Conservation (phyloP, 2,329 filamentous ascomycete species). For the Fonsecaea nubica region DNA sequence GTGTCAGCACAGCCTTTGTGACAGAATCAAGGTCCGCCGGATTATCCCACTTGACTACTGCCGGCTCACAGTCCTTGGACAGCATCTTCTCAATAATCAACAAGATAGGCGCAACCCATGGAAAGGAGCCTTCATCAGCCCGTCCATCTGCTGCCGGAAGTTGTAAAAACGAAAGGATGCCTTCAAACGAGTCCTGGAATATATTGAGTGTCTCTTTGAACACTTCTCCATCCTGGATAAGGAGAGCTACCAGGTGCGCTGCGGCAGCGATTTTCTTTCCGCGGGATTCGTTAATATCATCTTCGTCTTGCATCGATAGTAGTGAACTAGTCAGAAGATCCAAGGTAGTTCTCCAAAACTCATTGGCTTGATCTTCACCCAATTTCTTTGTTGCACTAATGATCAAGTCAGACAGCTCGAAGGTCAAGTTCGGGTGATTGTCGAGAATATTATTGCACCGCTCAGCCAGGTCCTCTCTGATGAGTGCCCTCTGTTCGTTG, state of each 20-base stretch:
- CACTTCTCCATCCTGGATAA: conserved; percentile 83
- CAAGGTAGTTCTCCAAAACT: conserved; percentile 73
- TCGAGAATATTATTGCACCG: conserved; percentile 89
- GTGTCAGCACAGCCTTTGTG: conserved; percentile 61
- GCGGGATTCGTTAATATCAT: conserved; percentile 61
- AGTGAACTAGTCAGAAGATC: conserved; percentile 83
- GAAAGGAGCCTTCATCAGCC: conserved; percentile 77
- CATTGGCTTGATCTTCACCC: conserved; percentile 63
- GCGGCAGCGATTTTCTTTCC: conserved; percentile 83
- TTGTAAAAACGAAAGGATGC: conserved; percentile 80
- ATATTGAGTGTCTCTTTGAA: conserved; percentile 78
- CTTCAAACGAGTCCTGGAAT: conserved; percentile 72
- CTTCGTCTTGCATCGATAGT: conserved; percentile 68
- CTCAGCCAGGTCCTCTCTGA: conserved; percentile 82
- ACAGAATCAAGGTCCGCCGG: conserved; percentile 56
- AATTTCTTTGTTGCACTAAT: conserved; percentile 70
- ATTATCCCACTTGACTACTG: conserved; percentile 73
- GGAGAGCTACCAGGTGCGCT: conserved; percentile 79
- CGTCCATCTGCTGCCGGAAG: conserved; percentile 61
- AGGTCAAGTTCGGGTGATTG: conserved; percentile 83
- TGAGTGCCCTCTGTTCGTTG: conserved; percentile 73
- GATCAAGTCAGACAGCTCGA: conserved; percentile 89
- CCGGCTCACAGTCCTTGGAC: conserved; percentile 84
- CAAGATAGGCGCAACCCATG: conserved; percentile 90
- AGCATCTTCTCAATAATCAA: conserved; percentile 88